Evolutionary conservation across 2,329 filamentous ascomycete species (phyloP), one percentile per base, ranked within the genome.

Genomic region (Sporothrix brasiliensis): DNA sequence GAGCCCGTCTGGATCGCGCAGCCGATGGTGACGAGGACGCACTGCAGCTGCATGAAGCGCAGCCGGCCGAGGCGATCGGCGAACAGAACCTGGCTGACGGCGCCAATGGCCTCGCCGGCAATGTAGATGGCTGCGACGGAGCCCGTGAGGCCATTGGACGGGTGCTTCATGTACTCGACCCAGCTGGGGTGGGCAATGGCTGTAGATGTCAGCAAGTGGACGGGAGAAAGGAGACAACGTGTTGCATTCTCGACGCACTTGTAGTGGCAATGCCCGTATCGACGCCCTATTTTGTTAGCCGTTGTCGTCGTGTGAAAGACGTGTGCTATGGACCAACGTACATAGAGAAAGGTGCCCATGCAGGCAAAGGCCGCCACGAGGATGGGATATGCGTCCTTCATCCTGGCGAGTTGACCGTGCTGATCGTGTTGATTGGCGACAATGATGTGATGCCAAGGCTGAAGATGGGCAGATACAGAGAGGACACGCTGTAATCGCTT

Each of bases 131-230:
- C 81, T 3, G 87, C 85, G 2, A 84, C 58, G 11, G 84, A 83
- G 68, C 86, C 86, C 1, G 85, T 88, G 19, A 88, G 76, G 4
- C 82, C 85, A 73, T 84, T 80, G 3, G 84, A 86, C 2, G 86
- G 86, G 65, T 85, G 75, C 14, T 80, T 69, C 86, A 88, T 88
- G 76, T 88, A 88, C 56, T 85, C 80, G 58, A 86, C 83, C 86
- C 86, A 88, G 75, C 85, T 87, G 74, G 85, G 75, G 75, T 88
- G 86, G 2, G 86, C 86, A 70, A 88, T 88, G 24, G 86, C 58
- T 63, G 21, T 24, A 1, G 24, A 13, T 16, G 58, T 63, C 27
- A 63, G 58, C 19, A 16, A 9, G 19, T 16, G 3, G 4, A 24
- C 7, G 3, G 4, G 1, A 44, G 34, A 3, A 3, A 9, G 9